Evolutionary conservation across 106 monocot genomes (phyloP).

Genomic region (Phalaenopsis equestris): DNA sequence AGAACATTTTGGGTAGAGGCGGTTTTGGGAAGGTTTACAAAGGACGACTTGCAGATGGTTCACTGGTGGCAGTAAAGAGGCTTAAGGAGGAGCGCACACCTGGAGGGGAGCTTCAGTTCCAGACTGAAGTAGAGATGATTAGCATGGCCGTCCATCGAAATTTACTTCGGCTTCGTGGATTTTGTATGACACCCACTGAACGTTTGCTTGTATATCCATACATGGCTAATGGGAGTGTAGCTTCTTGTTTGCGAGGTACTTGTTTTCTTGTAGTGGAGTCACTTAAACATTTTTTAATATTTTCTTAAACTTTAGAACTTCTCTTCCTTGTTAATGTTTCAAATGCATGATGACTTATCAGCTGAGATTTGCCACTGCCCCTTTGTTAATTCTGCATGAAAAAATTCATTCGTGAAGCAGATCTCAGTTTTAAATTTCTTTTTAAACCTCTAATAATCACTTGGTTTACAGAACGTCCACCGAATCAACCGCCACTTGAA

Average conservation of each 20-base stretch:
- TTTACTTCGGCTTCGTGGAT: slow-evolving; percentile 59
- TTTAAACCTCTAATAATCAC: neutral
- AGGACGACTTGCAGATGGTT: slow-evolving; percentile 62
- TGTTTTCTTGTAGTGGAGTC: neutral
- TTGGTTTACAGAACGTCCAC: slow-evolving; percentile 32
- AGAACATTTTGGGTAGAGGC: slow-evolving; percentile 62
- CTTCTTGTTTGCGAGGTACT: slow-evolving; percentile 66
- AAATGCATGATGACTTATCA: neutral
- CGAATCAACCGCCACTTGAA: slow-evolving; percentile 47
- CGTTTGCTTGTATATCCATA: slow-evolving; percentile 66
- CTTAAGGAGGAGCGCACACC: slow-evolving; percentile 69
- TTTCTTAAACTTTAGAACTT: neutral
- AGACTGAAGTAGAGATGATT: slow-evolving; percentile 74
- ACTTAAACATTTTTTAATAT: neutral
- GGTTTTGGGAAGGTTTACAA: slow-evolving; percentile 76
- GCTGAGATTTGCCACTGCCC: neutral
- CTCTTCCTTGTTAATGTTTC: neutral
- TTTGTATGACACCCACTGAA: slow-evolving; percentile 80
- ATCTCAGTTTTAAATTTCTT: neutral
- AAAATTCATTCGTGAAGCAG: neutral
- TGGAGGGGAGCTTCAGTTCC: slow-evolving; percentile 70
- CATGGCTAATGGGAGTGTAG: slow-evolving; percentile 82
- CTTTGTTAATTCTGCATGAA: neutral
- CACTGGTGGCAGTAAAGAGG: slow-evolving; percentile 66
- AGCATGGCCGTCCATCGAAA: slow-evolving; percentile 77